Evolutionary conservation across 495 filamentous ascomycete genomes (phyloP).

Genomic region (Penicillium angulare): DNA sequence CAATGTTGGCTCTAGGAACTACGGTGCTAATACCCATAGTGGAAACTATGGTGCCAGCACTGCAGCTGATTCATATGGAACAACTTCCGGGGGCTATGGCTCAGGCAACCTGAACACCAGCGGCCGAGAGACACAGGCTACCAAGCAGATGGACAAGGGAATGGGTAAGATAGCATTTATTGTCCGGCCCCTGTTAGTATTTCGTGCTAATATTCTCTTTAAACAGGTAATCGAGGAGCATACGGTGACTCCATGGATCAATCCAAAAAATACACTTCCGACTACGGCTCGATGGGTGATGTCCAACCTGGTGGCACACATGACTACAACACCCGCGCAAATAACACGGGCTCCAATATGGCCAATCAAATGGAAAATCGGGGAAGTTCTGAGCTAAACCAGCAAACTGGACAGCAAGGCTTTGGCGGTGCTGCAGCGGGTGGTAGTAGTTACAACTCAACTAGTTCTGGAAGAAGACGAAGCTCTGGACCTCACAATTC

Average conservation of each 20-base stretch:
- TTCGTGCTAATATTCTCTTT: background rate
- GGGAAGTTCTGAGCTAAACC: conserved; percentile 38
- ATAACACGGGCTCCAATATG: conserved; percentile 14
- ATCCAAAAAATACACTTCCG: conserved; percentile 11
- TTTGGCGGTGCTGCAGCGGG: conserved; percentile 29
- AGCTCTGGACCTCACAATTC: conserved; percentile 34
- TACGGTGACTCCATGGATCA: conserved; percentile 2
- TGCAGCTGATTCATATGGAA: conserved; percentile 11
- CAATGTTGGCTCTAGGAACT: conserved; percentile 6
- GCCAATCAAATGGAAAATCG: conserved; percentile 41
- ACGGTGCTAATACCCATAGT: background rate
- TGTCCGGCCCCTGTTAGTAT: background rate
- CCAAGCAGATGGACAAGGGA: conserved; percentile 38
- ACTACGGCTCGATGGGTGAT: background rate
- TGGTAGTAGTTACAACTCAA: conserved; percentile 30
- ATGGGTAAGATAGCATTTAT: background rate
- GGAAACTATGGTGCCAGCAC: conserved; percentile 2
- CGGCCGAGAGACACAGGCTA: conserved; percentile 12
- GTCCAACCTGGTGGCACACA: conserved; percentile 6
- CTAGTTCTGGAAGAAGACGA: conserved; percentile 19
- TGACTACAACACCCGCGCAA: conserved; percentile 11
- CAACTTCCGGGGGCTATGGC: conserved; percentile 15
- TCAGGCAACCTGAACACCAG: conserved; percentile 11
- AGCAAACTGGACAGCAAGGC: conserved; percentile 24
- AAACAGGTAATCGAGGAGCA: conserved; percentile 1